Percentiles rank a stretch among this genome's conserved stretches.
phyloP scores from a whole-genome alignment of 805 yeast species.

The Scheffersomyces stipitis region DNA sequence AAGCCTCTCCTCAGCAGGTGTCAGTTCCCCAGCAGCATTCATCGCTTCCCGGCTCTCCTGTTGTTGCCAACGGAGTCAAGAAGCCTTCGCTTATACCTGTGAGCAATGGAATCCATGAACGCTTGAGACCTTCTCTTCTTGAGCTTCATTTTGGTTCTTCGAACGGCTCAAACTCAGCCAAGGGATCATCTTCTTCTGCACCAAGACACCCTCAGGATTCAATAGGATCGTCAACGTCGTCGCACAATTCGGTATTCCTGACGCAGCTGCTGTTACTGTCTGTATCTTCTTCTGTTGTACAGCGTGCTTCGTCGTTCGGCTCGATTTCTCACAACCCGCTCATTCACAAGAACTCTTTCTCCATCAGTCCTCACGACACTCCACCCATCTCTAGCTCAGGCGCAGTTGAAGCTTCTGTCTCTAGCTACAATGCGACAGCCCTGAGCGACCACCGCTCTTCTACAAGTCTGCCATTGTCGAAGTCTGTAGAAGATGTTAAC shows the following conservation, averaged over 20 bases:
- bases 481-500: conserved; percentile 5
- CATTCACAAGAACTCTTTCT: conserved; percentile 13
- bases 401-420: conserved; percentile 6
- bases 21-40: conserved; percentile 12
- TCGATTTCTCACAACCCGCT: conserved; percentile 22
- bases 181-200: conserved; percentile 2
- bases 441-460: conserved; percentile 13
- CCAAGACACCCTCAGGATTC: conserved; percentile 16
- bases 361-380: conserved; percentile 19
- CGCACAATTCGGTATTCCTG: conserved; percentile 34
- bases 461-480: conserved; percentile 18
- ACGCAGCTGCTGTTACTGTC: conserved; percentile 37
- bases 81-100: conserved; percentile 18
- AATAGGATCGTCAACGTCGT: conserved; percentile 26
- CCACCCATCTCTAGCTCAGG: conserved; percentile 7
- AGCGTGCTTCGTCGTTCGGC: conserved; percentile 29
- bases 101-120: conserved; percentile 22
- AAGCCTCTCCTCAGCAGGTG: conserved; percentile 4
- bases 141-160: conserved; percentile 26
- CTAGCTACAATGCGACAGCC: no score
- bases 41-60: conserved; percentile 13
- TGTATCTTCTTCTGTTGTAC: conserved; percentile 22
- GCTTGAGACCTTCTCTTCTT: conserved; percentile 35
- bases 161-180: neutral
- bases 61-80: conserved; percentile 1